Percentiles rank a stretch among this genome's conserved stretches.
Conservation (phyloP, 1,284 basidiomycete genomes). For the Ustilago esculenta region DNA sequence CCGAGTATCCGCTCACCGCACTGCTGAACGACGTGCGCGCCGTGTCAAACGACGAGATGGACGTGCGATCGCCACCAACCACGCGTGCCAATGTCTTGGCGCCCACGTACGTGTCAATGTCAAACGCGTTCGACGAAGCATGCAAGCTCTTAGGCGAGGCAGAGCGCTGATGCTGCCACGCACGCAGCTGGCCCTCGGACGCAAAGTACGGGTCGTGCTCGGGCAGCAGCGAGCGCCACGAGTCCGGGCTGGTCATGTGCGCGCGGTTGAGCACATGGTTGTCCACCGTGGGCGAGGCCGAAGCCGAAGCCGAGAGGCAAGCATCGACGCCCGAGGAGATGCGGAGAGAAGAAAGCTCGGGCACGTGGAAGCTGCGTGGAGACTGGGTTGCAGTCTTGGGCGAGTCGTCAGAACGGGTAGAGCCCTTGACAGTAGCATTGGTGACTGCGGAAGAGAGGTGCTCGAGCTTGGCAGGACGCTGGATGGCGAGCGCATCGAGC, state of each 20-base stretch:
- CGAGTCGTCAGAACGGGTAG: conserved; percentile 17
- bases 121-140: conserved; percentile 6
- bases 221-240: conserved; percentile 53
- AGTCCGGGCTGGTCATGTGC: conserved; percentile 48
- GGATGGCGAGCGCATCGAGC: conserved; percentile 22
- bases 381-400: conserved; percentile 25
- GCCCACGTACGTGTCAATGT: conserved; percentile 22
- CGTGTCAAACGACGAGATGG: conserved; percentile 24
- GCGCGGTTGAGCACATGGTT: conserved; percentile 8
- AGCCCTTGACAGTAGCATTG: conserved; percentile 25
- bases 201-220: conserved; percentile 57
- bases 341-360: conserved; percentile 9
- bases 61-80: conserved; percentile 17
- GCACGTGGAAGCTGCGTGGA: conserved; percentile 6
- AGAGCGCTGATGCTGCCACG: conserved; percentile 10
- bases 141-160: conserved; percentile 25
- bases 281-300: conserved; percentile 11
- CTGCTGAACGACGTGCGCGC: conserved; percentile 46
- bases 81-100: conserved; percentile 28
- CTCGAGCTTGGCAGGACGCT: conserved; percentile 41
- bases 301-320: background rate
- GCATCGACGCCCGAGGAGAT: conserved; percentile 5
- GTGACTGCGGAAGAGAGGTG: conserved; percentile 37
- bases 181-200: conserved; percentile 20
- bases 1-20: conserved; percentile 35